These are phyloP conservation scores for Apiotrichum veenhuisii DNA, from an alignment of 1,284 basidiomycete genomes.

Conservation along the genomic window DNA sequence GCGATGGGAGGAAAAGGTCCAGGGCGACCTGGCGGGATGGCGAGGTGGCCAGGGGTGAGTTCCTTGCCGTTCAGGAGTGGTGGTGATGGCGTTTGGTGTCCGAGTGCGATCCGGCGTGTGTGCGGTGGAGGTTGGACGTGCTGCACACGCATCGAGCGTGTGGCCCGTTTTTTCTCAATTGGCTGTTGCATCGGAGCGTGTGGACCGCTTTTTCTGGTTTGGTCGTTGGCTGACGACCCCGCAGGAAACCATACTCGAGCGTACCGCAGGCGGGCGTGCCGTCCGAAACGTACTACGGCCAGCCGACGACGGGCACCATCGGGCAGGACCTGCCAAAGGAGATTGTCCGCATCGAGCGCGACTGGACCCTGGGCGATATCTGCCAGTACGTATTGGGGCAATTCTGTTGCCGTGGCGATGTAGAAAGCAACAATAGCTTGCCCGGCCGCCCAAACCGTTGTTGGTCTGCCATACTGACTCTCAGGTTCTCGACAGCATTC, in stretches of 20 bases:
- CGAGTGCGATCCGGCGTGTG: background rate
- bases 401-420: background rate
- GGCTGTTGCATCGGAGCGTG: background rate
- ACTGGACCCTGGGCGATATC: conserved; percentile 50
- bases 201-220: too few relatives aligned
- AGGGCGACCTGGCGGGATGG: conserved; percentile 40
- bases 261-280: conserved; percentile 27
- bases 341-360: conserved; percentile 51
- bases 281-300: conserved; percentile 31
- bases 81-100: background rate
- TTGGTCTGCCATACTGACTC: background rate
- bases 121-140: background rate
- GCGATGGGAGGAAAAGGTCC: conserved; percentile 35
- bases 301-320: conserved; percentile 35
- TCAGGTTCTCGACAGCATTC: conserved; percentile 49
- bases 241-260: conserved; percentile 23
- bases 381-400: conserved; percentile 45
- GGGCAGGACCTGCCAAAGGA: conserved; percentile 47
- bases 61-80: background rate
- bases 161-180: too few relatives aligned
- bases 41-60: conserved; percentile 44
- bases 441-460: background rate
- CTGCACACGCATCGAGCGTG: too few relatives aligned
- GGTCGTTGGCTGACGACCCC: conserved; percentile 5
- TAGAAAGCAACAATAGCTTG: background rate